Percentiles rank a stretch among this genome's conserved stretches.
Evolutionary conservation across 2,329 filamentous ascomycete genomes (phyloP).

Genomic region (Lachnellula cervina): DNA sequence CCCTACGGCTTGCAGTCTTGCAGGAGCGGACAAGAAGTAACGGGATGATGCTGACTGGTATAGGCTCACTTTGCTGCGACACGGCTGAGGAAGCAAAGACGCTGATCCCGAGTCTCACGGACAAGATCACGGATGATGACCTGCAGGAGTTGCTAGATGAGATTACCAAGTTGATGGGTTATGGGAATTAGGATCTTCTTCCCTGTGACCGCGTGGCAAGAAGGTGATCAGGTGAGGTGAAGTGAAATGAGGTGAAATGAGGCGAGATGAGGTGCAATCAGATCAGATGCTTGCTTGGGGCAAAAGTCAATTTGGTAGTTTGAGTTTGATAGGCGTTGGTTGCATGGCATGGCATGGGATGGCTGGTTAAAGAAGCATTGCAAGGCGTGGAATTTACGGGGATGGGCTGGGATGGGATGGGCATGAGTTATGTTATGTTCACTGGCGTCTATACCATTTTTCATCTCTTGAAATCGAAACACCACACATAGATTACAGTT

Average conservation of each 20-base stretch:
- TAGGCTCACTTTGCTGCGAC: slow-evolving; percentile 88
- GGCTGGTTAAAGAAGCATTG: slow-evolving; percentile 1
- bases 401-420: neutral
- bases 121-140: slow-evolving; percentile 88
- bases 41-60: slow-evolving; percentile 7
- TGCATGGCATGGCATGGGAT: slow-evolving; percentile 3
- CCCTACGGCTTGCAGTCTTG: no score
- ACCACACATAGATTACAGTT: neutral
- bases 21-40: no score
- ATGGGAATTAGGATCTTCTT: slow-evolving; percentile 14
- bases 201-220: no score
- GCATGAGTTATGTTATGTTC: neutral
- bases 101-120: slow-evolving; percentile 79
- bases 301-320: neutral
- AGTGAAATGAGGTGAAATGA: neutral
- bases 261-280: neutral
- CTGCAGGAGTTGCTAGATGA: slow-evolving; percentile 85
- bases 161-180: slow-evolving; percentile 67
- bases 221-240: neutral
- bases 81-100: slow-evolving; percentile 94
- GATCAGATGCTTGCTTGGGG: neutral
- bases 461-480: neutral
- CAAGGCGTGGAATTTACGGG: slow-evolving; percentile 1
- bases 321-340: slow-evolving; percentile 1
- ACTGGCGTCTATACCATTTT: neutral